These are phyloP conservation scores for Cymodocea nodosa DNA, from an alignment of 116 monocot species.

Conservation along the genomic window DNA sequence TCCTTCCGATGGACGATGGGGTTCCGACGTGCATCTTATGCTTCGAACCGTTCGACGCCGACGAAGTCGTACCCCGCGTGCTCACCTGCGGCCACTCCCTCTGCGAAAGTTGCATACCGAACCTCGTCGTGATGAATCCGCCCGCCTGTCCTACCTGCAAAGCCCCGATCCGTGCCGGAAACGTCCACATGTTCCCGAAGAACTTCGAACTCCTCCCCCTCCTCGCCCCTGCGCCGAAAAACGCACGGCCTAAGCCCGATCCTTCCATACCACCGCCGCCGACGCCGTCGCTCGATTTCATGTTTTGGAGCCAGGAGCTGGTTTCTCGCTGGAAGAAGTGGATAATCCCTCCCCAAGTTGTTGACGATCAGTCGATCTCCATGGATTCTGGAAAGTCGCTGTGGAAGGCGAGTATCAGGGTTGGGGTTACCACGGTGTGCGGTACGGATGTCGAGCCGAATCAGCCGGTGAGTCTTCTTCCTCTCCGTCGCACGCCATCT, in stretches of 20 bases:
- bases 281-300: constrained; percentile 2
- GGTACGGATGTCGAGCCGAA: constrained; percentile 15
- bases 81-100: constrained; percentile 85
- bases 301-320: constrained; percentile 18
- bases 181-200: constrained; percentile 43
- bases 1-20: neutral
- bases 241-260: constrained; percentile 1
- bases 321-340: constrained; percentile 25
- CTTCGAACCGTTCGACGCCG: constrained; percentile 38
- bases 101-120: constrained; percentile 49
- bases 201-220: constrained; percentile 88
- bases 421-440: neutral
- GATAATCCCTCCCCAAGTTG: constrained; percentile 25
- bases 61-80: constrained; percentile 46
- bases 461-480: constrained; percentile 30
- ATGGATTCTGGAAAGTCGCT: neutral
- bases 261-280: constrained; percentile 2
- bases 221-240: neutral
- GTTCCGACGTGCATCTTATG: constrained; percentile 83
- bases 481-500: constrained; percentile 4
- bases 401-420: neutral
- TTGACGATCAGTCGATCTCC: constrained; percentile 8
- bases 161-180: constrained; percentile 11
- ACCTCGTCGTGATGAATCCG: constrained; percentile 22
- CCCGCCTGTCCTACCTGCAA: constrained; percentile 61